A percentile compares a stretch with the other conserved stretches of the same genome.
These are phyloP conservation scores for Scheffersomyces illinoinensis DNA, from an alignment of 1,139 yeast genomes.

Conservation along the genomic window DNA sequence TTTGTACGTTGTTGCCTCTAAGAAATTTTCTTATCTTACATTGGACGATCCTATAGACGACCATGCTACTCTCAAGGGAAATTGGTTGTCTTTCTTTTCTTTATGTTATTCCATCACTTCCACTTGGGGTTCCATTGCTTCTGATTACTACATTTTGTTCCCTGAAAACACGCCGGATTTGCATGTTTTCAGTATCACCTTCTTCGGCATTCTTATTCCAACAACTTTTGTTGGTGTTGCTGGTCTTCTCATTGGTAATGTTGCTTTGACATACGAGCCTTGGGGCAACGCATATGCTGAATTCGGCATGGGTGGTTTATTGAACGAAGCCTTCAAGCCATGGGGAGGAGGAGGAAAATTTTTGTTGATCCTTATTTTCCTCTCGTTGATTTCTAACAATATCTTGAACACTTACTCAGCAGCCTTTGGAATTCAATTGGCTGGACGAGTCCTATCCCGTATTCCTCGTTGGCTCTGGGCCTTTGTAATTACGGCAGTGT, in stretches of 20 bases:
- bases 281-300: conserved; percentile 61
- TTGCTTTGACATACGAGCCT: conserved; percentile 59
- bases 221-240: conserved; percentile 76
- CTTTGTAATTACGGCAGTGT: conserved; percentile 61
- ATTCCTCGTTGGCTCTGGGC: conserved; percentile 85
- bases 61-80: conserved; percentile 50
- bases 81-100: conserved; percentile 73
- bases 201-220: conserved; percentile 69
- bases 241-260: conserved; percentile 71
- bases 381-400: conserved; percentile 79
- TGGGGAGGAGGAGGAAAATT: conserved; percentile 86
- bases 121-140: conserved; percentile 88
- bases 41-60: conserved; percentile 42
- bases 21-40: conserved; percentile 47
- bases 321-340: conserved; percentile 64
- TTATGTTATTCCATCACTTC: conserved; percentile 78
- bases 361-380: conserved; percentile 63
- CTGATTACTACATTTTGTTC: conserved; percentile 81
- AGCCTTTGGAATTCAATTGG: conserved; percentile 75
- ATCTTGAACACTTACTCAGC: conserved; percentile 82
- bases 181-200: conserved; percentile 61
- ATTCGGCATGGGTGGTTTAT: conserved; percentile 78
- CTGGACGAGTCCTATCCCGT: conserved; percentile 59
- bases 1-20: conserved; percentile 66
- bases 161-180: conserved; percentile 70